Evolutionary conservation across 192 early-diverging fungal species (phyloP).

Genomic region (Funneliformis geosporum): DNA sequence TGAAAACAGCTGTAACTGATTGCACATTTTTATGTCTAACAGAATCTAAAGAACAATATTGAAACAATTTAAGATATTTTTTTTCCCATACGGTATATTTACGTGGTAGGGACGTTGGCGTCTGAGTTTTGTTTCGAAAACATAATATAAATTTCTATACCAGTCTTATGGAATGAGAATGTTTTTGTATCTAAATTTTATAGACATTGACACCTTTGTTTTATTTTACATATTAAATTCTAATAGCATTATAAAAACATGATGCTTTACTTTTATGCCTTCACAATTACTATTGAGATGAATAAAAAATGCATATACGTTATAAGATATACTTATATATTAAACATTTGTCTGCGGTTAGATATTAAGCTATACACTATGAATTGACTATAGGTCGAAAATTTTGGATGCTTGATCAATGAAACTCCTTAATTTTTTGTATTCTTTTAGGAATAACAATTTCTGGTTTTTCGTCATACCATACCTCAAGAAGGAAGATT

Average conservation of each 20-base stretch:
- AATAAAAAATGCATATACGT: constrained; percentile 24
- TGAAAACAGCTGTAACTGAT: too few species aligned
- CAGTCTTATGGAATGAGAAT: constrained; percentile 31
- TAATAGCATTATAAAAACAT: constrained; percentile 23
- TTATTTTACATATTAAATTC: constrained; percentile 33
- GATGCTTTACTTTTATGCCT: constrained; percentile 30
- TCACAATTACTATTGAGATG: constrained; percentile 1
- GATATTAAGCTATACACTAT: constrained; percentile 27
- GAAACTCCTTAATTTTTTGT: background rate
- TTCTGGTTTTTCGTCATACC: background rate
- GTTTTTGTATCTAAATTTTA: constrained; percentile 31
- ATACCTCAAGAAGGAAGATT: too few species aligned
- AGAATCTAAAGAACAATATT: constrained; percentile 28
- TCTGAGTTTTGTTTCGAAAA: constrained; percentile 2
- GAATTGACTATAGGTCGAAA: constrained; percentile 18
- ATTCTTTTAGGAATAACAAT: background rate
- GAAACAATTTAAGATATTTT: constrained; percentile 24
- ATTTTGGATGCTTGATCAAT: background rate
- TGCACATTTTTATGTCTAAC: constrained; percentile 33
- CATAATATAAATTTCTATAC: constrained; percentile 31
- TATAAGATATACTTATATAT: constrained; percentile 31
- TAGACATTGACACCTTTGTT: constrained; percentile 24
- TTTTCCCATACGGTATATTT: constrained; percentile 24
- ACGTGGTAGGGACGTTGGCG: constrained; percentile 15
- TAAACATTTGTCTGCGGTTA: constrained; percentile 18